phyloP scores from a whole-genome alignment of 805 yeast species.

The Ogataea pilisensis region DNA sequence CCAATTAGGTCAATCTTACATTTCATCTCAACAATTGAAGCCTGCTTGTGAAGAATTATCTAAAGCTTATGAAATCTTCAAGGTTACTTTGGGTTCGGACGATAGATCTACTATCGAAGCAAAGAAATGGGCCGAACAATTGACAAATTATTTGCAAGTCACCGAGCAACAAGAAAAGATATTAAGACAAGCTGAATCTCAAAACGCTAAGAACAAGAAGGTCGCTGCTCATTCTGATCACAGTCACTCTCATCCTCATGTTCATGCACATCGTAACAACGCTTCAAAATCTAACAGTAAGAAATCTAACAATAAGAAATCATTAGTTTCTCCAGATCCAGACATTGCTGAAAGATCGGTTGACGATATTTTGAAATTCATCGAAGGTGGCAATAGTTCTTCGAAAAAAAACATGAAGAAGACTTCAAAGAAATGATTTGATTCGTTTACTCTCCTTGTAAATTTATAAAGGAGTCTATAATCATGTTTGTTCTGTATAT shows the following conservation, averaged over 20 bases:
- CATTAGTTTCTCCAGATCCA: slow-evolving; percentile 38
- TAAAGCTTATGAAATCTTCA: slow-evolving; percentile 55
- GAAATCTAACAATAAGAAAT: too few relatives aligned
- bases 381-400: slow-evolving; percentile 51
- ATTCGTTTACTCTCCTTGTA: slow-evolving; percentile 1
- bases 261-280: neutral
- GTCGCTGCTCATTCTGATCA: slow-evolving; percentile 4
- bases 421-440: slow-evolving; percentile 13
- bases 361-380: slow-evolving; percentile 68
- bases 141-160: slow-evolving; percentile 45
- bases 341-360: slow-evolving; percentile 61
- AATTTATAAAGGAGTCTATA: neutral
- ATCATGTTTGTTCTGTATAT: neutral
- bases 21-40: slow-evolving; percentile 46
- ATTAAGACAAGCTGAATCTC: slow-evolving; percentile 20
- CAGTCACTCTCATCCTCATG: neutral
- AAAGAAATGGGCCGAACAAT: slow-evolving; percentile 56
- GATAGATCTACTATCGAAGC: slow-evolving; percentile 67
- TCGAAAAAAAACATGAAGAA: slow-evolving; percentile 30
- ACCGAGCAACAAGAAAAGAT: slow-evolving; percentile 41
- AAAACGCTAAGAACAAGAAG: slow-evolving; percentile 20
- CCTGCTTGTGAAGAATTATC: slow-evolving; percentile 55
- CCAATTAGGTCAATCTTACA: slow-evolving; percentile 62
- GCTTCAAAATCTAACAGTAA: slow-evolving; percentile 21
- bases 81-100: slow-evolving; percentile 57